Percentiles rank a stretch among this genome's conserved stretches.
Conservation (phyloP, 495 filamentous ascomycete species). For the Penicillium desertorum region DNA sequence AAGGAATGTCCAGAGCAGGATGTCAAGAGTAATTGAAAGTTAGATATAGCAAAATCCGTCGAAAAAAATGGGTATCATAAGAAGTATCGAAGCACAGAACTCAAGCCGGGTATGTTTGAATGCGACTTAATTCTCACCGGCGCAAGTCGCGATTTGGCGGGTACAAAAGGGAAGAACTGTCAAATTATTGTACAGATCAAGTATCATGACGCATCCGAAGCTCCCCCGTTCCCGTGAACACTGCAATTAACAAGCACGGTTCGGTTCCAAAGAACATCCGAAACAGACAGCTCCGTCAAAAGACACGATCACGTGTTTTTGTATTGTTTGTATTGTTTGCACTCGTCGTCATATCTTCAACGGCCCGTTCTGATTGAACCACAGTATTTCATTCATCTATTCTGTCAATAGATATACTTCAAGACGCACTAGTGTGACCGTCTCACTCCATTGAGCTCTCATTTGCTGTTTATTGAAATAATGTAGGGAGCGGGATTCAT, state of each 20-base stretch:
- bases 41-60: neutral
- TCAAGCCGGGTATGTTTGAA: conserved; percentile 10
- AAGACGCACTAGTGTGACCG: neutral
- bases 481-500: too few relatives aligned
- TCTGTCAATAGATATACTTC: neutral
- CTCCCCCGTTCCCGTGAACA: conserved; percentile 11
- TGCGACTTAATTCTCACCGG: conserved; percentile 11
- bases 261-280: neutral
- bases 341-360: conserved; percentile 24
- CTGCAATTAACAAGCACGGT: conserved; percentile 16
- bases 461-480: too few relatives aligned
- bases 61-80: conserved; percentile 3
- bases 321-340: conserved; percentile 36
- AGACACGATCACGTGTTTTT: conserved; percentile 37
- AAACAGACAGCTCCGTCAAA: conserved; percentile 13
- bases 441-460: too few relatives aligned
- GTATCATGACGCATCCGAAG: neutral
- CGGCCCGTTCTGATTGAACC: neutral
- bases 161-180: neutral
- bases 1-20: neutral
- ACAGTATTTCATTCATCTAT: neutral
- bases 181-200: neutral
- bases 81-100: conserved; percentile 3
- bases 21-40: neutral
- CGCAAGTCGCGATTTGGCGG: neutral